A percentile compares a stretch with the other conserved stretches of the same genome.
These are phyloP conservation scores for Trichosporon sp. DNA, from an alignment of 1,284 basidiomycete species.

Conservation along the genomic window DNA sequence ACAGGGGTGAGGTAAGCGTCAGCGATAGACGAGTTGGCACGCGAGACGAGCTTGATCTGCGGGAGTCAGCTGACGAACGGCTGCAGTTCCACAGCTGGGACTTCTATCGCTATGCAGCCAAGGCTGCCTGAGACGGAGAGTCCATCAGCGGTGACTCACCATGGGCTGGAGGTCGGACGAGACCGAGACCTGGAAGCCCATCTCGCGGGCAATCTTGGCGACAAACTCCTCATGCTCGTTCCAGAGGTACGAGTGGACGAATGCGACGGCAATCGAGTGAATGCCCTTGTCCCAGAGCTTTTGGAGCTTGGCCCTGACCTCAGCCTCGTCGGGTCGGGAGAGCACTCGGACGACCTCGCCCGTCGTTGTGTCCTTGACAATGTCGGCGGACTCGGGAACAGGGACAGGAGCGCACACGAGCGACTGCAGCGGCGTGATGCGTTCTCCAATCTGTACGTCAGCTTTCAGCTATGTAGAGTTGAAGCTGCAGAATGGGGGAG, in stretches of 20 bases:
- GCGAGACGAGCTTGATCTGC: constrained; percentile 48
- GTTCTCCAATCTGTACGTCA: constrained; percentile 59
- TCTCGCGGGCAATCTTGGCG: constrained; percentile 29
- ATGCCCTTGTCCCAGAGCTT: constrained; percentile 31
- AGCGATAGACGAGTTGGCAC: constrained; percentile 51
- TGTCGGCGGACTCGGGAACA: constrained; percentile 17
- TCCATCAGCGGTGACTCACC: constrained; percentile 30
- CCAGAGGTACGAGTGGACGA: constrained; percentile 38
- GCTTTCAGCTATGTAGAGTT: background rate
- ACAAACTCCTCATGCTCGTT: constrained; percentile 34
- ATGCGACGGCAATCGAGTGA: constrained; percentile 30
- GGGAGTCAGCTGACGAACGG: background rate
- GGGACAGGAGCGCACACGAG: constrained; percentile 23
- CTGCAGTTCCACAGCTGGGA: background rate
- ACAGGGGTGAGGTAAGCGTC: constrained; percentile 54
- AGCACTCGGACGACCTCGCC: constrained; percentile 87
- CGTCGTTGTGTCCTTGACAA: constrained; percentile 27
- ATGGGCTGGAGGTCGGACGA: constrained; percentile 36
- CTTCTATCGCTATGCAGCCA: no score
- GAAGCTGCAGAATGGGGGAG: constrained; percentile 1
- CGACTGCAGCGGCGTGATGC: constrained; percentile 67
- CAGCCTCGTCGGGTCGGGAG: constrained; percentile 52
- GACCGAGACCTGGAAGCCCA: constrained; percentile 38
- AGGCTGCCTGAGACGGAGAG: no score
- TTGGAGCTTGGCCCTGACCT: constrained; percentile 30